Conservation (phyloP, 2,329 filamentous ascomycete species). For the Myrmaecium sp. region DNA sequence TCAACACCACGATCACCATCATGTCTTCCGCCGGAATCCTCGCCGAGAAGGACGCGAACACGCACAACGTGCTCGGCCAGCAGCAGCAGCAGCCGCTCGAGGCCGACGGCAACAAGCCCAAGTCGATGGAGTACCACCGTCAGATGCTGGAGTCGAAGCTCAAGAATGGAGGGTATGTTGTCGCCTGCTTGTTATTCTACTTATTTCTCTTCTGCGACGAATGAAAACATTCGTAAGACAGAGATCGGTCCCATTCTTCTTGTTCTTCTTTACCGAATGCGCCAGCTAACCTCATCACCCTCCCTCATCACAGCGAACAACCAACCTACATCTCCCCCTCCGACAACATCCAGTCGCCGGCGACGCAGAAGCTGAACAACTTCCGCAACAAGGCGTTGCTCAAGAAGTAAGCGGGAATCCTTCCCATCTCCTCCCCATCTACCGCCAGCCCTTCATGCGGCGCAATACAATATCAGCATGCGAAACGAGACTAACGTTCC, state of each 20-base stretch:
- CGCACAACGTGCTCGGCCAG: no score
- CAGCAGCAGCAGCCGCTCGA: slow-evolving; percentile 11
- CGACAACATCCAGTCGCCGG: slow-evolving; percentile 80
- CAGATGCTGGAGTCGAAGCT: slow-evolving; percentile 59
- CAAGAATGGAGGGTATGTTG: slow-evolving; percentile 44
- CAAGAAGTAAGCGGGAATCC: slow-evolving; percentile 38
- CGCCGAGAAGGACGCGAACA: slow-evolving; percentile 49
- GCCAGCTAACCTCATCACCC: slow-evolving; percentile 3
- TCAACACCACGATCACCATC: slow-evolving; percentile 22
- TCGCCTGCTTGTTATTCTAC: neutral
- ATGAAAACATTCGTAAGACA: neutral
- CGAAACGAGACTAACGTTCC: neutral
- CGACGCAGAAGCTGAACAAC: slow-evolving; percentile 64
- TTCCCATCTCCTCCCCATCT: neutral
- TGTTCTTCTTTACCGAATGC: slow-evolving; percentile 2
- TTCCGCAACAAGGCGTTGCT: slow-evolving; percentile 65
- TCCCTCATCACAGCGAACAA: slow-evolving; percentile 3
- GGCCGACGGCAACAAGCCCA: slow-evolving; percentile 21
- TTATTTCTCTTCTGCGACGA: neutral
- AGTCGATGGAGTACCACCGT: slow-evolving; percentile 54
- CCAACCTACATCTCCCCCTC: slow-evolving; percentile 59
- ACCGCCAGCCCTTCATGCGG: neutral
- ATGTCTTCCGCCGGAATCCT: slow-evolving; percentile 46
- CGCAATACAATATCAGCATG: slow-evolving; percentile 1
- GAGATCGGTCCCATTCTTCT: slow-evolving; percentile 1